Evolutionary conservation across 768 basidiomycete genomes (phyloP), one percentile per base, ranked within the genome.

Genomic region (Hericium rajendrae): DNA sequence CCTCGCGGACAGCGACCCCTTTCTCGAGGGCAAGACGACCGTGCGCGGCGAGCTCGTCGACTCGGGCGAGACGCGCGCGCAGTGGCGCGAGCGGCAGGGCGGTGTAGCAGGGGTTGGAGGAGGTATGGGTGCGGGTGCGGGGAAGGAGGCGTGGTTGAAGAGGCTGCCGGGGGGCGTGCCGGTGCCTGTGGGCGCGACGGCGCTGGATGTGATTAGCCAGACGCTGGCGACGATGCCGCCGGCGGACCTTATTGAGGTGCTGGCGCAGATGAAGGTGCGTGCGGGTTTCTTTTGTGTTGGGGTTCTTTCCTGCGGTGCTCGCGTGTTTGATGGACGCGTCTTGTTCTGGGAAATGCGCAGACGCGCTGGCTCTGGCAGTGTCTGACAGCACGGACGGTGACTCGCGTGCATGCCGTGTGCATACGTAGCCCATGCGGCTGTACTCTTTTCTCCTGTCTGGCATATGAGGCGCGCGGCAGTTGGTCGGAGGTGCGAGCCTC

Each of bases 251-350:
- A 83, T 94, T 72, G 95, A 99, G 71, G 88, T 97, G 9, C 75
- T 99, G 63, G 88, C 88, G n/a, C 92, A 97, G 70, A 94, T 95
- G 88, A 98, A 98, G 86, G 97, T 94, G 69, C 66, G 78, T 58
- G 57, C 56, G 58, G 32, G 22, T 22, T 22, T 22, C 22, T 18
- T 16, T 22, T 13, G 24, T 4, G 1, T 50, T 32, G n/a, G n/a
- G n/a, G n/a, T n/a, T n/a, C n/a, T n/a, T n/a, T n/a, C n/a, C n/a
- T n/a, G n/a, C n/a, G n/a, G n/a, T n/a, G n/a, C n/a, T n/a, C n/a
- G n/a, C n/a, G n/a, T n/a, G n/a, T n/a, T n/a, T n/a, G n/a, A n/a
- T n/a, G n/a, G n/a, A n/a, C n/a, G n/a, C n/a, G n/a, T n/a, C n/a
- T n/a, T n/a, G n/a, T n/a, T n/a, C n/a, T n/a, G n/a, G n/a, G n/a